phyloP scores from a whole-genome alignment of 225 moss, liverwort and hornwort genomes.

The Antitrichia curtipendula region DNA sequence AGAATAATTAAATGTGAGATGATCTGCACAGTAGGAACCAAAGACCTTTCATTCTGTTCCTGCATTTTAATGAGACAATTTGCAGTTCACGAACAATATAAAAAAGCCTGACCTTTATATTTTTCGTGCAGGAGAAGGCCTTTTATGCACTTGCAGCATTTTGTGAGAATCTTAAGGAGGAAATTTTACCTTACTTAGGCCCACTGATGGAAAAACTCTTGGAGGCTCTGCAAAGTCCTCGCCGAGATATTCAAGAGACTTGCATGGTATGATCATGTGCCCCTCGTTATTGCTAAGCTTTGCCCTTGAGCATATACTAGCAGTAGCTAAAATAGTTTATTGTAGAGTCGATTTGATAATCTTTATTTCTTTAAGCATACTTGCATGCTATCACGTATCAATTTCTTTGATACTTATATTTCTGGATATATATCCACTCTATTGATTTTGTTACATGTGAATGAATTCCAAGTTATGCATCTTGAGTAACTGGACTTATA shows the following conservation, averaged over 20 bases:
- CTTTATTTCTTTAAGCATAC: not conserved
- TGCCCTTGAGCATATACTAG: not conserved
- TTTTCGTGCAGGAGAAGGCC: conserved; percentile 67
- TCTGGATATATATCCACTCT: not conserved
- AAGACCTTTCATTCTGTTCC: not conserved
- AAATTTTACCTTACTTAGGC: conserved; percentile 85
- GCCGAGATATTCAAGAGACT: conserved; percentile 95
- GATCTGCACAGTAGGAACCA: not conserved
- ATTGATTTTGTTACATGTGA: not conserved
- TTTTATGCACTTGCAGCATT: conserved; percentile 97
- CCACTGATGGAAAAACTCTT: conserved; percentile 87
- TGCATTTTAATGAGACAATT: not conserved
- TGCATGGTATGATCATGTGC: conserved; percentile 63
- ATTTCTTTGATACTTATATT: not conserved
- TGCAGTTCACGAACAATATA: not conserved
- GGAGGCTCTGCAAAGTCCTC: conserved; percentile 82
- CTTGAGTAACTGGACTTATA: not conserved
- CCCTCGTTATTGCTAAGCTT: not conserved
- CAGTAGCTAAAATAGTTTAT: not conserved
- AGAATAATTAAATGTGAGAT: not conserved
- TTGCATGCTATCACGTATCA: not conserved
- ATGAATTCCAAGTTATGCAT: not conserved
- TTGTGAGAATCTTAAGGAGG: conserved; percentile 93
- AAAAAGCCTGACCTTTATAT: not conserved
- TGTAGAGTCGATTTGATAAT: not conserved